Percentiles rank a stretch among this genome's conserved stretches.
These are phyloP conservation scores for Penicillium sp. DNA, from an alignment of 2,329 filamentous ascomycete species.

Conservation along the genomic window DNA sequence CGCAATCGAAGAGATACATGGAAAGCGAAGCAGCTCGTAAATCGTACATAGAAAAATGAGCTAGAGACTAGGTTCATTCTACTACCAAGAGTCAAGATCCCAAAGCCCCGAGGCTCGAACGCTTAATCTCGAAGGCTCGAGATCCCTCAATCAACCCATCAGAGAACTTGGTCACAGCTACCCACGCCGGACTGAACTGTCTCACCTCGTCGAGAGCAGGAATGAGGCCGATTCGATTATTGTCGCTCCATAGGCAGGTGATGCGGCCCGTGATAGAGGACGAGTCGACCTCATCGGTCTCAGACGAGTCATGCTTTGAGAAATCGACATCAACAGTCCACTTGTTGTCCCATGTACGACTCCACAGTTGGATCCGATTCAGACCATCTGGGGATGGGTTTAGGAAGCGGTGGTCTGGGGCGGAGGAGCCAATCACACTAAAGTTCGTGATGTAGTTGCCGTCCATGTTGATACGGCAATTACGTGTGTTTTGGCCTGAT, in stretches of 20 bases:
- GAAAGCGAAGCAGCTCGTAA: constrained; percentile 1
- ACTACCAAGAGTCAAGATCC: not conserved
- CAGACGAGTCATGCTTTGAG: constrained; percentile 30
- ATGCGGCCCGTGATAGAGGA: constrained; percentile 61
- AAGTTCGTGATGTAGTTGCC: constrained; percentile 63
- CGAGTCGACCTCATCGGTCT: constrained; percentile 28
- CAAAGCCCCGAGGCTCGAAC: not conserved
- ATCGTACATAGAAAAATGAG: constrained; percentile 4
- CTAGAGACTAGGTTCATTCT: not conserved
- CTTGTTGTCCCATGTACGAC: constrained; percentile 70
- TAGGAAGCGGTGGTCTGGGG: constrained; percentile 64
- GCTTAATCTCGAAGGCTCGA: constrained; percentile 61
- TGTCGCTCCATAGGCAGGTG: constrained; percentile 85
- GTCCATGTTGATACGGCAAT: constrained; percentile 73
- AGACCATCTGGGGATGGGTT: constrained; percentile 63
- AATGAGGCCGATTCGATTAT: constrained; percentile 68
- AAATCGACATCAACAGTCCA: constrained; percentile 75
- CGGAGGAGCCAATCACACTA: constrained; percentile 61
- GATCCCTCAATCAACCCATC: constrained; percentile 81
- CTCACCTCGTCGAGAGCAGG: constrained; percentile 80
- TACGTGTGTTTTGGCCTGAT: constrained; percentile 71
- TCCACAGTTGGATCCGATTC: constrained; percentile 74
- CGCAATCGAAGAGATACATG: not conserved
- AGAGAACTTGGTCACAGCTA: constrained; percentile 69
- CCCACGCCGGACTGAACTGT: constrained; percentile 77